phyloP scores from a whole-genome alignment of 2,329 filamentous ascomycete genomes.

The Raffaelea ambrosiae region DNA sequence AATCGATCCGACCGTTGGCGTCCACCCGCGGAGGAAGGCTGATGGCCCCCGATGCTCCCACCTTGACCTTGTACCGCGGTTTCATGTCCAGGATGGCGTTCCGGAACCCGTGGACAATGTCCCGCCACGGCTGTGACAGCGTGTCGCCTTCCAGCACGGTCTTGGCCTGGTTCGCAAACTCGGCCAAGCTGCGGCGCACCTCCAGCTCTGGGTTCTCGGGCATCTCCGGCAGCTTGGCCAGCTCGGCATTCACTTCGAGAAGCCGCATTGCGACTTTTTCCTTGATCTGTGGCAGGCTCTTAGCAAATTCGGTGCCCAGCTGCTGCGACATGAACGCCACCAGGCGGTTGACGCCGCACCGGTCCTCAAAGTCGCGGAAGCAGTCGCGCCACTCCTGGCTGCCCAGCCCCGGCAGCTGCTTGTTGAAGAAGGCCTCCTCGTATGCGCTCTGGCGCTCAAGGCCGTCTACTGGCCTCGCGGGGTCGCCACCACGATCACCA shows the following conservation, averaged over 20 bases:
- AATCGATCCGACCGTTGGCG: slow-evolving; percentile 26
- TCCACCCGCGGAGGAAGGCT: neutral
- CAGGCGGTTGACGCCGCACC: slow-evolving; percentile 45
- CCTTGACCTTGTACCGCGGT: slow-evolving; percentile 33
- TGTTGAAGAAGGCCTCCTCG: slow-evolving; percentile 45
- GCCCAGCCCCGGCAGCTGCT: slow-evolving; percentile 15
- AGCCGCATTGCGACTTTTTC: slow-evolving; percentile 43
- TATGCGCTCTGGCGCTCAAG: slow-evolving; percentile 42
- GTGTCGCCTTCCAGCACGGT: slow-evolving; percentile 38
- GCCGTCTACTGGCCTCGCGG: slow-evolving; percentile 26
- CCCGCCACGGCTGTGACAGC: slow-evolving; percentile 36
- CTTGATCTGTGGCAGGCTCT: slow-evolving; percentile 32
- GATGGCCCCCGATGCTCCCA: neutral
- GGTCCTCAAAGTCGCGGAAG: slow-evolving; percentile 37
- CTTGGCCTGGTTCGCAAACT: slow-evolving; percentile 47
- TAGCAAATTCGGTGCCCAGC: slow-evolving; percentile 44
- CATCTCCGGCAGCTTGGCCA: slow-evolving; percentile 56
- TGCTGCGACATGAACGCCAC: slow-evolving; percentile 43
- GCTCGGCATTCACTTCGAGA: slow-evolving; percentile 39
- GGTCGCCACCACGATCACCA: neutral
- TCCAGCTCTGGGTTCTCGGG: slow-evolving; percentile 59
- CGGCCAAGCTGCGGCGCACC: slow-evolving; percentile 49
- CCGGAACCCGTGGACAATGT: slow-evolving; percentile 43
- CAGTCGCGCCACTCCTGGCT: slow-evolving; percentile 36
- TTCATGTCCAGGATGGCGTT: slow-evolving; percentile 36